A percentile compares a stretch with the other conserved stretches of the same genome.
These are phyloP conservation scores for Gracilariopsis chorda DNA, from an alignment of 23 red algal genomes.

Conservation along the genomic window DNA sequence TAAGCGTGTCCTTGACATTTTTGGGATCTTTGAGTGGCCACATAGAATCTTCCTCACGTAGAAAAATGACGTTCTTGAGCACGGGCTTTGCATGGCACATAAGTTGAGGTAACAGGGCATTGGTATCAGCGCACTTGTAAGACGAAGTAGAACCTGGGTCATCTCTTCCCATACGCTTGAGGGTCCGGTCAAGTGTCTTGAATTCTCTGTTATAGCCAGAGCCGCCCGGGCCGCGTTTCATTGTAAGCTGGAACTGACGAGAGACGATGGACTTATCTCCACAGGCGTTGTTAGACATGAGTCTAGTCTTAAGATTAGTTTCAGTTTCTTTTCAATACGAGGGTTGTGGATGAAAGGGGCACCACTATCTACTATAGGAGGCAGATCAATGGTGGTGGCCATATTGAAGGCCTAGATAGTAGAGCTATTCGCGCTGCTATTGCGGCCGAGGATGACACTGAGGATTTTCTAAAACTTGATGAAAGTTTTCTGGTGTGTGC, in stretches of 20 bases:
- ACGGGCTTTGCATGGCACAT: slow-evolving; percentile 90
- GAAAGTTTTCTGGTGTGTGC: slow-evolving; percentile 66
- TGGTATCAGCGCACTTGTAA: slow-evolving; percentile 75
- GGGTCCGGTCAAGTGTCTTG: slow-evolving; percentile 75
- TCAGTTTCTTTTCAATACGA: slow-evolving; percentile 67
- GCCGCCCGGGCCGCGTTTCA: slow-evolving; percentile 1
- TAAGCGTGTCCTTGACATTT: slow-evolving; percentile 84
- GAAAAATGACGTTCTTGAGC: slow-evolving; percentile 96
- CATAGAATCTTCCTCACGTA: slow-evolving; percentile 94
- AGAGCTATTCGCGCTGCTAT: slow-evolving; percentile 95
- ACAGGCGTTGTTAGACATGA: slow-evolving; percentile 80
- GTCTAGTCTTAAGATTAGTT: slow-evolving; percentile 94
- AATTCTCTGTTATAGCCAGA: slow-evolving; percentile 74
- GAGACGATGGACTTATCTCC: slow-evolving; percentile 77
- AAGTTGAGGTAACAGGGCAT: slow-evolving; percentile 75
- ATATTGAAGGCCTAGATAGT: slow-evolving; percentile 95
- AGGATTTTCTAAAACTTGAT: slow-evolving; percentile 90
- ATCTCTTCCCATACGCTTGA: slow-evolving; percentile 22
- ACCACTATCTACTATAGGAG: slow-evolving; percentile 89
- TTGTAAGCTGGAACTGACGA: slow-evolving; percentile 84
- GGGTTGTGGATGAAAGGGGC: slow-evolving; percentile 97
- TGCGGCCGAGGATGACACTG: slow-evolving; percentile 93
- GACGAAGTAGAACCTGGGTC: slow-evolving; percentile 44
- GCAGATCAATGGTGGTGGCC: slow-evolving; percentile 93
- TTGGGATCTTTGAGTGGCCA: slow-evolving; percentile 92